Evolutionary conservation across 1,284 basidiomycete genomes (phyloP).

Genomic region (Ceratobasidium sp.): DNA sequence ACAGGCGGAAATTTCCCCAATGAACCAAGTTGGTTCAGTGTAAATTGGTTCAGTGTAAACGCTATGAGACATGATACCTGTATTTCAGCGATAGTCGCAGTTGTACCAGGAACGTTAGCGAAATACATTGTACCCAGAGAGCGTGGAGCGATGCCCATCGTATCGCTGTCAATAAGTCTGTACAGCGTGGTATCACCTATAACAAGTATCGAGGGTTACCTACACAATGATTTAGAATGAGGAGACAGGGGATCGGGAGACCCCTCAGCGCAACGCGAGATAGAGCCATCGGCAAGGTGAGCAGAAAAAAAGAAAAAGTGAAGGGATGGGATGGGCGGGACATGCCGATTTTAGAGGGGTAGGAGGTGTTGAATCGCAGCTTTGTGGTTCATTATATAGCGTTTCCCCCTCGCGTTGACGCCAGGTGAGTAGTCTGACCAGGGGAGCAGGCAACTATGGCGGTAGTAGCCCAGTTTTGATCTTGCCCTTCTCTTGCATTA

Average conservation of each 20-base stretch:
- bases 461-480: no score
- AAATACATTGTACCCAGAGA: not conserved
- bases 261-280: not conserved
- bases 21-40: not conserved
- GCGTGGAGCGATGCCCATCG: not conserved
- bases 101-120: not conserved
- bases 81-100: not conserved
- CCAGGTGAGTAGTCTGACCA: no score
- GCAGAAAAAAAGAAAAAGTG: not conserved
- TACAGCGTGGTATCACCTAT: not conserved
- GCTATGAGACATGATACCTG: not conserved
- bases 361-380: no score
- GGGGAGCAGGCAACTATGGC: no score
- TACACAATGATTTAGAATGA: not conserved
- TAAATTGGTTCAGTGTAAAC: no score
- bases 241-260: not conserved
- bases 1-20: conserved; percentile 3
- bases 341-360: not conserved
- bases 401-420: no score
- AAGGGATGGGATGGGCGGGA: not conserved
- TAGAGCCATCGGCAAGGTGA: not conserved
- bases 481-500: no score
- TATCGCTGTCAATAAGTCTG: not conserved
- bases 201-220: not conserved
- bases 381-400: no score